Conservation (phyloP, 768 basidiomycete genomes). For the Tricholoma terreum region DNA sequence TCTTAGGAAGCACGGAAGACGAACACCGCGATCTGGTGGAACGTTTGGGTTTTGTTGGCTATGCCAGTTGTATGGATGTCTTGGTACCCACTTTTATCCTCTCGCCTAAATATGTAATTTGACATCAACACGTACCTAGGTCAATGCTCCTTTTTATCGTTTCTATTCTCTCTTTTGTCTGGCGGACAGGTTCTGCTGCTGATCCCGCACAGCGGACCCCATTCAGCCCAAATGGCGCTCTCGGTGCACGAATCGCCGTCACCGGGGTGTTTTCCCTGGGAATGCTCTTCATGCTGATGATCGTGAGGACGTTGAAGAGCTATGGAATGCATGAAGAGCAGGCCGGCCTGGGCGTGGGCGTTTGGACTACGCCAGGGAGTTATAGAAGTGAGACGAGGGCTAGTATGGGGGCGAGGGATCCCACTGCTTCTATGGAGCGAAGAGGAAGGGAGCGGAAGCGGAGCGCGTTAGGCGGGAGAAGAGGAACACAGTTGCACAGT, state of each 20-base stretch:
- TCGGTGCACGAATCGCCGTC: constrained; percentile 54
- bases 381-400: constrained; percentile 3
- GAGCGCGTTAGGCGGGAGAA: constrained; percentile 9
- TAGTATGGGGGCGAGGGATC: constrained; percentile 8
- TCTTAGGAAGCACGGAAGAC: constrained; percentile 48
- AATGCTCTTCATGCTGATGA: constrained; percentile 56
- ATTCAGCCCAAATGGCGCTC: constrained; percentile 35
- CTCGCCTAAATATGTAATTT: neutral
- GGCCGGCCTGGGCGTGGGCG: constrained; percentile 6
- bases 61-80: constrained; percentile 60
- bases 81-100: constrained; percentile 34
- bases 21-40: constrained; percentile 41
- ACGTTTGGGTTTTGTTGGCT: constrained; percentile 63
- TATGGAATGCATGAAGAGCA: constrained; percentile 43
- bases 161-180: constrained; percentile 54
- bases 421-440: constrained; percentile 20
- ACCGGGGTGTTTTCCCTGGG: constrained; percentile 56
- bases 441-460: constrained; percentile 27
- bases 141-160: constrained; percentile 51
- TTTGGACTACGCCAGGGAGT: neutral
- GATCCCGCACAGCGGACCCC: constrained; percentile 36
- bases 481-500: constrained; percentile 10
- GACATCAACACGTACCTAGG: constrained; percentile 19
- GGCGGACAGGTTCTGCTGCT: constrained; percentile 52
- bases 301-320: constrained; percentile 57